phyloP scores from a whole-genome alignment of 371 early-diverging fungal genomes.

The Capillidium heterosporum region DNA sequence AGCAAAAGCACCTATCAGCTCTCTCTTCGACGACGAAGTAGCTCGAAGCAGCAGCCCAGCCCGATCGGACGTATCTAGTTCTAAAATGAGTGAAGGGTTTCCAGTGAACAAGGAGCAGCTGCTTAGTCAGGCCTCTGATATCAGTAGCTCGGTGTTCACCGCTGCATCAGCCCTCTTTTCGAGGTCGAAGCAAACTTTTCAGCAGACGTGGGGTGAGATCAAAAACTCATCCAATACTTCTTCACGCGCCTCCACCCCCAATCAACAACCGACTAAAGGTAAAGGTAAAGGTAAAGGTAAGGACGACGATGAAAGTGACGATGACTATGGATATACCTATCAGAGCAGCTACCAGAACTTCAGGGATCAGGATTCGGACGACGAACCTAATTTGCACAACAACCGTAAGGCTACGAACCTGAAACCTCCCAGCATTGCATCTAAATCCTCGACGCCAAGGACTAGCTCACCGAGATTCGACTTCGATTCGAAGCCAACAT shows the following conservation, averaged over 20 bases:
- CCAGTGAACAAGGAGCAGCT: slow-evolving; percentile 7
- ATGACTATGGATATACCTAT: neutral
- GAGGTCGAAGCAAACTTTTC: slow-evolving; percentile 42
- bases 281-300: slow-evolving; percentile 1
- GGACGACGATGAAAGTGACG: neutral
- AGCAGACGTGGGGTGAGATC: slow-evolving; percentile 22
- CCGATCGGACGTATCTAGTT: too few species aligned
- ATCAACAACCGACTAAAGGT: neutral
- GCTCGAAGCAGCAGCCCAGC: too few species aligned
- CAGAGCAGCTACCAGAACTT: neutral
- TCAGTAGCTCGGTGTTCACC: slow-evolving; percentile 46
- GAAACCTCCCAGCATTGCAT: too few species aligned
- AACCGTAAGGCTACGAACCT: too few species aligned
- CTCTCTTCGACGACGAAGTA: too few species aligned
- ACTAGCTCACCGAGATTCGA: neutral
- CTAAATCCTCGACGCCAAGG: neutral
- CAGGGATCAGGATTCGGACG: too few species aligned
- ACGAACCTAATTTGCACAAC: too few species aligned
- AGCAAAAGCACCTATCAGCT: too few species aligned
- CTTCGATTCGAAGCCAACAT: neutral
- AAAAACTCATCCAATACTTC: slow-evolving; percentile 14
- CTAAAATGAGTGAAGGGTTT: neutral
- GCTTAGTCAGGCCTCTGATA: slow-evolving; percentile 28
- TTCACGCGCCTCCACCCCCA: slow-evolving; percentile 7
- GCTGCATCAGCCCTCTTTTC: slow-evolving; percentile 52